These are phyloP conservation scores for Diaporthe citrichinensis DNA, from an alignment of 2,329 filamentous ascomycete species.

Conservation along the genomic window DNA sequence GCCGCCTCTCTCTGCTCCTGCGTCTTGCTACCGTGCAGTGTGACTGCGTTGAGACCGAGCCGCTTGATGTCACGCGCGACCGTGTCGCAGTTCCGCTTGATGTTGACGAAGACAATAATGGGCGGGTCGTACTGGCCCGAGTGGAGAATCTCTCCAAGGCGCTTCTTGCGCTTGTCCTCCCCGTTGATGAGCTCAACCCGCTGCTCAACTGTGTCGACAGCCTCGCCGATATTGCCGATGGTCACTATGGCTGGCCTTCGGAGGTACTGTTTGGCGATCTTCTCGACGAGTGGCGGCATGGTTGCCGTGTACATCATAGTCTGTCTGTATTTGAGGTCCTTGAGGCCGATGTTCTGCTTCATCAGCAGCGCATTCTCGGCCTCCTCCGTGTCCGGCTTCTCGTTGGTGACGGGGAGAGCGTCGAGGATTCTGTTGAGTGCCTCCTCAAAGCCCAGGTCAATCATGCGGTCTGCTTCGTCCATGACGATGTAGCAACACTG, in stretches of 20 bases:
- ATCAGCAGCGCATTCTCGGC: constrained; percentile 91
- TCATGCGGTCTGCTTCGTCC: constrained; percentile 99
- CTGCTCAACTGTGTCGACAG: constrained; percentile 97
- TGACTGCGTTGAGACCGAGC: constrained; percentile 92
- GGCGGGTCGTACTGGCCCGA: constrained; percentile 86
- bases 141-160: constrained; percentile 89
- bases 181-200: constrained; percentile 91
- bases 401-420: constrained; percentile 90
- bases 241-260: constrained; percentile 93
- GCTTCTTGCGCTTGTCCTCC: constrained; percentile 97
- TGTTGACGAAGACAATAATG: constrained; percentile 99
- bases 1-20: constrained; percentile 98
- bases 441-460: constrained; percentile 97
- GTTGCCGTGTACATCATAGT: constrained; percentile 99
- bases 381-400: constrained; percentile 94
- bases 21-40: constrained; percentile 94
- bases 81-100: constrained; percentile 98
- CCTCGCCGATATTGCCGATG: constrained; percentile 94
- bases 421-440: constrained; percentile 98
- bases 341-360: constrained; percentile 81
- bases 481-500: constrained; percentile 99
- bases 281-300: constrained; percentile 93
- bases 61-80: constrained; percentile 94
- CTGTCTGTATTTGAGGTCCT: constrained; percentile 84
- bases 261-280: constrained; percentile 97